These are phyloP conservation scores for Narthecium ossifragum DNA, from an alignment of 106 monocot species.

Conservation along the genomic window DNA sequence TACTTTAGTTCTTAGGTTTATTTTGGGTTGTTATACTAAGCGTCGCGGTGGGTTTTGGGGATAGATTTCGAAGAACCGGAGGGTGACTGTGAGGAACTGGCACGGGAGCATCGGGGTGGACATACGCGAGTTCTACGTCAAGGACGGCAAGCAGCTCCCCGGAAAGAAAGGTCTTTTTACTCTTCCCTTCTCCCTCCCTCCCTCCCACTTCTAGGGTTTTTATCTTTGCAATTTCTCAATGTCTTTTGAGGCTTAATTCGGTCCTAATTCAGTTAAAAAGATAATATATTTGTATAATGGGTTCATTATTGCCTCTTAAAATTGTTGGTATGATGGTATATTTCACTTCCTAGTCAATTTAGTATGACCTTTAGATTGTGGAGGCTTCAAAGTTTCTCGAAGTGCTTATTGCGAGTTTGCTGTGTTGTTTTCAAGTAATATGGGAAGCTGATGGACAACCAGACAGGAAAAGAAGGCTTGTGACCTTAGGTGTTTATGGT, in stretches of 20 bases:
- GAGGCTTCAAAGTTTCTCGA: too few relatives aligned
- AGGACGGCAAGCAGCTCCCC: constrained; percentile 34
- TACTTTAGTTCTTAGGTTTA: background rate
- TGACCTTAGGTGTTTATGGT: background rate
- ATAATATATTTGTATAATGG: too few relatives aligned
- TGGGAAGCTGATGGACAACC: too few relatives aligned
- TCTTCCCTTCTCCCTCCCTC: too few relatives aligned
- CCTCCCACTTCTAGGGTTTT: too few relatives aligned
- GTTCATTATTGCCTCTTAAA: background rate
- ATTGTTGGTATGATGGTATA: background rate
- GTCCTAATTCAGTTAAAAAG: too few relatives aligned
- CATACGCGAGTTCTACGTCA: constrained; percentile 43
- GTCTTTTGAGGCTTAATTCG: too few relatives aligned
- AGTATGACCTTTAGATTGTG: background rate
- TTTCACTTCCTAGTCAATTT: background rate
- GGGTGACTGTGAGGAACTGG: constrained; percentile 28
- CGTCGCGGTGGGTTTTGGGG: background rate
- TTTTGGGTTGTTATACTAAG: background rate
- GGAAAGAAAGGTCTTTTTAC: constrained; percentile 30
- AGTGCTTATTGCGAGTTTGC: too few relatives aligned
- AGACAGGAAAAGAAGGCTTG: too few relatives aligned
- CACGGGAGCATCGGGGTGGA: constrained; percentile 34
- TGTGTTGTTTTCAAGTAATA: too few relatives aligned
- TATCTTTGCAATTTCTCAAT: too few relatives aligned
- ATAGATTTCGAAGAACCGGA: constrained; percentile 40